These are phyloP conservation scores for Dothideomycetes sp. DNA, from an alignment of 2,329 filamentous ascomycete species.

Conservation along the genomic window DNA sequence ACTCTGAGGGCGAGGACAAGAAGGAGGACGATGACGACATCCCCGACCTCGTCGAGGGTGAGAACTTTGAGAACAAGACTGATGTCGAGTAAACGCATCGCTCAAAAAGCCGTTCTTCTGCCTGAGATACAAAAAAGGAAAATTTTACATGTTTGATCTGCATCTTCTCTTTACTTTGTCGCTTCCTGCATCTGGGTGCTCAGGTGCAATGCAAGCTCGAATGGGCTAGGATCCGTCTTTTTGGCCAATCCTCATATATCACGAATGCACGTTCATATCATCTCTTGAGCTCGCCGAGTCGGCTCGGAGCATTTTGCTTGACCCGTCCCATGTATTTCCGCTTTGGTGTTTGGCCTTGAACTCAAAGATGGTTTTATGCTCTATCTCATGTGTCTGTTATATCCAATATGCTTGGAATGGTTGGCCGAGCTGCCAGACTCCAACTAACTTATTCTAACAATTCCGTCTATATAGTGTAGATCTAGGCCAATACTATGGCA, in stretches of 20 bases:
- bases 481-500: not conserved
- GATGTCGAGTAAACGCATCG: slow-evolving; percentile 64
- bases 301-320: too few relatives aligned
- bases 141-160: slow-evolving; percentile 11
- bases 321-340: too few relatives aligned
- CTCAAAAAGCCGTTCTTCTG: not conserved
- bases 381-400: not conserved
- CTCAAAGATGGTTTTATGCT: not conserved
- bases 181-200: not conserved
- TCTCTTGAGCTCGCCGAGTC: not conserved
- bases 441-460: not conserved
- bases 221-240: not conserved
- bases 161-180: slow-evolving; percentile 1
- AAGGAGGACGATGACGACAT: slow-evolving; percentile 80
- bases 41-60: slow-evolving; percentile 89
- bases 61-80: slow-evolving; percentile 86
- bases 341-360: too few relatives aligned
- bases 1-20: slow-evolving; percentile 60
- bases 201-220: not conserved
- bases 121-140: slow-evolving; percentile 10
- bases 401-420: not conserved
- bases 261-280: slow-evolving; percentile 1
- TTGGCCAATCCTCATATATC: not conserved
- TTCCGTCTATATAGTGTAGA: too few relatives aligned
- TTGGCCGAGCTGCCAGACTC: not conserved